Evolutionary conservation across 2,329 filamentous ascomycete species (phyloP).

Genomic region (Neophaeococcomyces aloes): DNA sequence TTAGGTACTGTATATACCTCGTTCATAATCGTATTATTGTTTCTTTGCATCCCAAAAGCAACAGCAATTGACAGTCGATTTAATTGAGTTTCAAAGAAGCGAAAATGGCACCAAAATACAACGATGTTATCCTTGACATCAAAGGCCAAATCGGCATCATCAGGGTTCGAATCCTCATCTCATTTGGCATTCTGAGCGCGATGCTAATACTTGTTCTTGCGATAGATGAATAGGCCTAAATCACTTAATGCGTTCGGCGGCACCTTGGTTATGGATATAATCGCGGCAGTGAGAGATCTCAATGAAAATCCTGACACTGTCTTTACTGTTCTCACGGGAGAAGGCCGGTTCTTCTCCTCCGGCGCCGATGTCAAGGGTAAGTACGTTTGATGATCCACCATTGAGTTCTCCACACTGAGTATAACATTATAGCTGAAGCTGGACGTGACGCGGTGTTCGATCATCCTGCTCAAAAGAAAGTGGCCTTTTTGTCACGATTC

Average conservation of each 20-base stretch:
- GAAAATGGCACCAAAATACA: conserved; percentile 23
- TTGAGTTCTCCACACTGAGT: too few relatives aligned
- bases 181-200: not conserved
- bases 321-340: conserved; percentile 42
- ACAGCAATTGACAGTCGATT: too few relatives aligned
- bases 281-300: conserved; percentile 35
- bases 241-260: conserved; percentile 40
- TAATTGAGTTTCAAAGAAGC: too few relatives aligned
- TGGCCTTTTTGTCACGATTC: not conserved
- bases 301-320: conserved; percentile 40
- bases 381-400: too few relatives aligned
- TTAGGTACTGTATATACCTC: too few relatives aligned
- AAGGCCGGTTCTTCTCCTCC: conserved; percentile 41
- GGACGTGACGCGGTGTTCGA: too few relatives aligned
- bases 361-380: conserved; percentile 39
- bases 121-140: conserved; percentile 36
- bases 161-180: conserved; percentile 26
- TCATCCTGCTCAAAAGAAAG: not conserved
- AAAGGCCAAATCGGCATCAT: conserved; percentile 37
- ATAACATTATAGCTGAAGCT: too few relatives aligned
- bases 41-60: too few relatives aligned
- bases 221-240: conserved; percentile 39
- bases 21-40: too few relatives aligned
- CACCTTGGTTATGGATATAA: conserved; percentile 34
- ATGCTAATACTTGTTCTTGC: not conserved